phyloP scores from a whole-genome alignment of 2,329 filamentous ascomycete species.

The Cladobotryum protrusum region DNA sequence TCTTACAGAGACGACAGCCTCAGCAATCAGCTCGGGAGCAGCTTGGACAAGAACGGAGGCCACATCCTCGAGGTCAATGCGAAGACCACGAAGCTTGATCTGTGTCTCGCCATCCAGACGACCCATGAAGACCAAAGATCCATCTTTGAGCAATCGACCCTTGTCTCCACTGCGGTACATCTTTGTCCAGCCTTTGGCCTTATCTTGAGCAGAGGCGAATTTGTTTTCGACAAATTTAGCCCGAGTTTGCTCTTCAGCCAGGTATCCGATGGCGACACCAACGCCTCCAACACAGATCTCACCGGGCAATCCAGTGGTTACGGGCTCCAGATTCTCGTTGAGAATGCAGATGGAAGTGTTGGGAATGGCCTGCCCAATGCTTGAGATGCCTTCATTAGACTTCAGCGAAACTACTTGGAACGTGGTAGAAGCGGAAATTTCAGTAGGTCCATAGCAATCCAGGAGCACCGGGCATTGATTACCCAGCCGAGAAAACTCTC shows the following conservation, averaged over 20 bases:
- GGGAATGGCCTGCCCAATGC: conserved; percentile 12
- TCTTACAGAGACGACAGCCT: conserved; percentile 20
- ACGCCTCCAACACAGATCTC: conserved; percentile 28
- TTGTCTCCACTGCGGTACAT: conserved; percentile 38
- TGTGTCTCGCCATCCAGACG: conserved; percentile 37
- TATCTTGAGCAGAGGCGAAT: no score
- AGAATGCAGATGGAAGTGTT: conserved; percentile 38
- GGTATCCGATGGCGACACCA: conserved; percentile 36
- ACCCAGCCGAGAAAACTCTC: conserved; percentile 7
- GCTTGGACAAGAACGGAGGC: conserved; percentile 18
- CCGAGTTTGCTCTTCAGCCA: conserved; percentile 20
- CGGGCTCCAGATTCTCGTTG: conserved; percentile 20
- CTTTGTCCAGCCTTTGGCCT: conserved; percentile 15
- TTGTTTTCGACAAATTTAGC: conserved; percentile 1
- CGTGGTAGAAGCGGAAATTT: conserved; percentile 13
- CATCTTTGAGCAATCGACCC: conserved; percentile 28
- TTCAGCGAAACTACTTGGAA: conserved; percentile 1
- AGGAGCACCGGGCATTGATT: conserved; percentile 11
- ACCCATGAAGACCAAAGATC: conserved; percentile 29
- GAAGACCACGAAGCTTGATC: conserved; percentile 39
- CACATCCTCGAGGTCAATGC: conserved; percentile 41
- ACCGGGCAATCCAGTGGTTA: conserved; percentile 15
- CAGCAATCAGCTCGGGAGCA: conserved; percentile 7
- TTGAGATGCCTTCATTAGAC: neutral
- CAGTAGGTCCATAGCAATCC: conserved; percentile 28